phyloP scores from a whole-genome alignment of 1,284 basidiomycete genomes.

The Rhizoctonia solani region DNA sequence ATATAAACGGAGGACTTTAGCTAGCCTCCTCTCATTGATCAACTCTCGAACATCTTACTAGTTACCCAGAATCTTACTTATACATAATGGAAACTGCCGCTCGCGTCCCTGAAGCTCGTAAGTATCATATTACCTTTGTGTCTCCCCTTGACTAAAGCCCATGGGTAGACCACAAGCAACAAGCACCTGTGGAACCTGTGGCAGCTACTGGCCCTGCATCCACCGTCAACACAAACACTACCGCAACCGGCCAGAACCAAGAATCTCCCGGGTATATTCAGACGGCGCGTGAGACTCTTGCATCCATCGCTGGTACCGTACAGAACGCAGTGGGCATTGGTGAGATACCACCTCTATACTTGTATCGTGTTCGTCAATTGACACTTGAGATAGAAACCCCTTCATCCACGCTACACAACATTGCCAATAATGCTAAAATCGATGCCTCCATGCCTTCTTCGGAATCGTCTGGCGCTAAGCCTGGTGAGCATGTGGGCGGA shows the following conservation, averaged over 20 bases:
- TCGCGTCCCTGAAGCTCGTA: background rate
- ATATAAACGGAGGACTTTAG: constrained; percentile 2
- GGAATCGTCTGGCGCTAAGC: constrained; percentile 8
- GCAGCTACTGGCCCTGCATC: background rate
- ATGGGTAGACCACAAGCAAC: too few relatives aligned
- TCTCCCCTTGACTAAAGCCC: background rate
- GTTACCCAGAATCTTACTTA: background rate
- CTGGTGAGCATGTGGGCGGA: constrained; percentile 25
- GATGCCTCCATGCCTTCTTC: constrained; percentile 7
- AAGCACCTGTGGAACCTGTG: too few relatives aligned
- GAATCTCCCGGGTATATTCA: constrained; percentile 13
- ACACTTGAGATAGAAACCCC: constrained; percentile 1
- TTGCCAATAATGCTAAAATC: constrained; percentile 14
- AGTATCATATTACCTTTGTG: background rate
- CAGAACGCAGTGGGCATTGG: constrained; percentile 25
- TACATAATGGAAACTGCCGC: constrained; percentile 12
- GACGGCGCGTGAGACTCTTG: constrained; percentile 20
- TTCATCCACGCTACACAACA: constrained; percentile 2
- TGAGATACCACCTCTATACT: background rate
- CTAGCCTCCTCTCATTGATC: background rate
- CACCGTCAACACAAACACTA: background rate
- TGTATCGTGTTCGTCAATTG: background rate
- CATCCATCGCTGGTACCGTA: background rate
- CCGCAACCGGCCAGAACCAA: background rate
- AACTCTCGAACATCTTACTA: background rate